These are phyloP conservation scores for Dioscorea zingiberensis DNA, from an alignment of 106 monocot genomes.

Conservation along the genomic window DNA sequence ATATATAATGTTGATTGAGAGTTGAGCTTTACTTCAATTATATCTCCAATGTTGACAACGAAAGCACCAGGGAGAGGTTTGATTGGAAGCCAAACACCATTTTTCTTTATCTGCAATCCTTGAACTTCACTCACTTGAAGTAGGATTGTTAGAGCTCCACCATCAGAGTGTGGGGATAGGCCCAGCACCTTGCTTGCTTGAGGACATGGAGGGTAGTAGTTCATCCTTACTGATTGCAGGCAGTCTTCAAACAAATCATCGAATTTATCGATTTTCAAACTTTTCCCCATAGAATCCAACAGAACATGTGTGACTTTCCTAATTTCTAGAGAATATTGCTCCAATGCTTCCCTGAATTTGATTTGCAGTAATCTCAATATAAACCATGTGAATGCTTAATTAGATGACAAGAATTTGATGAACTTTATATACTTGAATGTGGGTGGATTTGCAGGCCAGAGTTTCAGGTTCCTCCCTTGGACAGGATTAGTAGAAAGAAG, in stretches of 20 bases:
- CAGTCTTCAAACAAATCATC: not conserved
- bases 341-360: conserved; percentile 4
- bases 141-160: not conserved
- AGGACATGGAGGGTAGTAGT: conserved; percentile 9
- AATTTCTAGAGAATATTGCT: not conserved
- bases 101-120: conserved; percentile 10
- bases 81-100: conserved; percentile 4
- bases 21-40: conserved; percentile 1
- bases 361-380: too few species aligned
- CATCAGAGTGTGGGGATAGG: conserved; percentile 7
- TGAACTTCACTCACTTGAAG: conserved; percentile 9
- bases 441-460: not conserved
- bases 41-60: conserved; percentile 6
- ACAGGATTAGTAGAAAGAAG: not conserved
- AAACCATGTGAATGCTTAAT: too few species aligned
- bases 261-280: not conserved
- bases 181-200: not conserved
- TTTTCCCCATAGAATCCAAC: not conserved
- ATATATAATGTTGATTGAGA: too few species aligned
- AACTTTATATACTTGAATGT: not conserved
- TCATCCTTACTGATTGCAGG: conserved; percentile 1
- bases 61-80: not conserved
- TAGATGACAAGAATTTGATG: too few species aligned
- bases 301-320: not conserved
- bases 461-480: not conserved